Evolutionary conservation across 768 basidiomycete species (phyloP), one percentile per base, ranked within the genome.

Genomic region (Suillus paluster): DNA sequence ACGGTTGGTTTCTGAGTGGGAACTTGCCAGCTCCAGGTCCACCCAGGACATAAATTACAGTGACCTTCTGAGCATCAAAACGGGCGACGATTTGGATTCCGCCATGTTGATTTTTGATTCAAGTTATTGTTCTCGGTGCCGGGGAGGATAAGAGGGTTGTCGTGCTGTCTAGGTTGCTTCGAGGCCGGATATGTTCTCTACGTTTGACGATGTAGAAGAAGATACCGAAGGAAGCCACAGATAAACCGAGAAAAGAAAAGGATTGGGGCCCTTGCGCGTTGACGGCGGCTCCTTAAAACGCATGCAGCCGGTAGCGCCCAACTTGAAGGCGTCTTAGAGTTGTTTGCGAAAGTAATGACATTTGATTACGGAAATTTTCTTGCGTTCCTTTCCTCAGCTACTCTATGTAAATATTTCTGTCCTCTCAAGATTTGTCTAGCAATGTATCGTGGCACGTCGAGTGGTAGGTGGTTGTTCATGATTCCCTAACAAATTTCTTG

Each of bases 31-130:
- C 95, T 56, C 97, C 97, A 21, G 97, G 97, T 1, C 97, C 97
- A 41, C 97, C 97, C 15, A 99, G 88, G 27, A 99, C 96, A 70
- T 92, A 99, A 70, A 99, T 82, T 61, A 99, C 96, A 19, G 85
- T 89, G 68, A 98, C 90, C 65, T 92, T 89, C 52, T 73, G 71
- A 36, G 79, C 75, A 74, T 93, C 87, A 69, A 97, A 14, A 30
- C 48, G 15, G 71, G 61, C 21, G 53, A 30, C 2, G 3, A 39
- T 6, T 21, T 55, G 21, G 25, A 36, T 63, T 50, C 38, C 33
- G 61, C 15, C 52, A 38, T 41, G 5, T 30, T 15, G 6, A 19
- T 34, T 19, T 63, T 44, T 7, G 23, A 19, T 21, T 53, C 19
- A 59, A 25, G 27, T 25, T 49, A 57, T 38, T 41, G 48, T 70